phyloP scores from a whole-genome alignment of 768 basidiomycete genomes.

The Amanita phalloides region DNA sequence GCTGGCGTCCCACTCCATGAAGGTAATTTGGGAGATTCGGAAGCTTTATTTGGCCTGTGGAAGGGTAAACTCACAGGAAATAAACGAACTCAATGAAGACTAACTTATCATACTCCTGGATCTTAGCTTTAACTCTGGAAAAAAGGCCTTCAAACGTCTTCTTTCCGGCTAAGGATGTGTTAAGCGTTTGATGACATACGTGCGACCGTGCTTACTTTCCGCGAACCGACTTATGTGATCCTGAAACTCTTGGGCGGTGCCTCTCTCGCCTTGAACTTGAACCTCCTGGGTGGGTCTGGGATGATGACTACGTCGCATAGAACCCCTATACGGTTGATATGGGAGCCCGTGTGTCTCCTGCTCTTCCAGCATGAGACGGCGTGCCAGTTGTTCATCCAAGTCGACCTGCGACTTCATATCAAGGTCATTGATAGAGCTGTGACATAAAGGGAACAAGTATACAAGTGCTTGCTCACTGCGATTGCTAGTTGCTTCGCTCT shows the following conservation, averaged over 20 bases:
- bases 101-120: constrained; percentile 64
- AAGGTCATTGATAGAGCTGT: neutral
- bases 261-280: constrained; percentile 20
- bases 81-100: constrained; percentile 18
- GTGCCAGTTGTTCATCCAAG: constrained; percentile 72
- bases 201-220: constrained; percentile 44
- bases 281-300: constrained; percentile 7
- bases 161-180: constrained; percentile 45
- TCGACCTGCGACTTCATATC: constrained; percentile 46
- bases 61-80: neutral
- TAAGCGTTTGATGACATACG: constrained; percentile 1
- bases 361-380: constrained; percentile 59
- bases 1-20: neutral
- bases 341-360: constrained; percentile 23
- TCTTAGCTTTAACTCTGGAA: constrained; percentile 74
- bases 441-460: neutral
- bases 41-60: neutral
- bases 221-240: constrained; percentile 70
- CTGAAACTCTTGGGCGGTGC: constrained; percentile 57
- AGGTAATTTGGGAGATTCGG: constrained; percentile 1
- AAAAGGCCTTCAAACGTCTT: constrained; percentile 65
- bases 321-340: constrained; percentile 9
- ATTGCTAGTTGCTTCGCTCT: constrained; percentile 22
- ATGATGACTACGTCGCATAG: constrained; percentile 9
- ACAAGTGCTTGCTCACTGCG: constrained; percentile 14